Base-by-base conservation (phyloP, 2,329 filamentous ascomycete species). In the Coniosporium tulheliwenetii region DNA sequence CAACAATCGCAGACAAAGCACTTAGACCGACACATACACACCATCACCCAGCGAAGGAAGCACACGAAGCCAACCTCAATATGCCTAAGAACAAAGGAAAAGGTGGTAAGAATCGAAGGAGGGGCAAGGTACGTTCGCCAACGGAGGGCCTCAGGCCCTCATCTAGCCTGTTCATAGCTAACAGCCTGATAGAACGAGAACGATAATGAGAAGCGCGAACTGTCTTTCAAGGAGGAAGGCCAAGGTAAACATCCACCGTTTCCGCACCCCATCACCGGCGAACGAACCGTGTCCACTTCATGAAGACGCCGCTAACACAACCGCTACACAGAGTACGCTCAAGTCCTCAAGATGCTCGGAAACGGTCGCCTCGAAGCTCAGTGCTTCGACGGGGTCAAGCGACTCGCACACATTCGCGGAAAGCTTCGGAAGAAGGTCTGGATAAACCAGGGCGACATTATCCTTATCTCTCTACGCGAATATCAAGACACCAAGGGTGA, bases 21-120 rank as follows among this genome's bases (percentile, higher is more conserved):
- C 33, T 36, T 30, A 26, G 31, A 38, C 37, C 38, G 30, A 38
- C 37, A 40, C 35, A 40, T 30, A 40, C 32, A 30, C 35, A 39
- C 13, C 31, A 31, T 38, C 26, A 36, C 13, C 14, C 16, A 39
- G 16, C 13, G 30, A 36, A 36, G 5, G n/a, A 8, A 33, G 30
- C 43, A 38, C 10, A 48, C 40, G 38, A 41, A 42, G 19, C 33
- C 29, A 44, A 16, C 19, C 32, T 53, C 65, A 79, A 66, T 47
- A 95, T 95, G 87, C 87, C 87, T 59, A 95, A 95, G 85, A 95
- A 95, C 66, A 95, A 95, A 80, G 87, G 87, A 87, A 95, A 94
- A 71, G 89, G 89, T 66, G 89, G 89, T 71, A 96, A 96, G 77
- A 96, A 96, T 71, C 75, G 89, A 67, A 82, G 89, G 77, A 79